A percentile compares a stretch with the other conserved stretches of the same genome.
These are phyloP conservation scores for Metrosideros polymorpha DNA, from an alignment of 441 rosid species.

Conservation along the genomic window DNA sequence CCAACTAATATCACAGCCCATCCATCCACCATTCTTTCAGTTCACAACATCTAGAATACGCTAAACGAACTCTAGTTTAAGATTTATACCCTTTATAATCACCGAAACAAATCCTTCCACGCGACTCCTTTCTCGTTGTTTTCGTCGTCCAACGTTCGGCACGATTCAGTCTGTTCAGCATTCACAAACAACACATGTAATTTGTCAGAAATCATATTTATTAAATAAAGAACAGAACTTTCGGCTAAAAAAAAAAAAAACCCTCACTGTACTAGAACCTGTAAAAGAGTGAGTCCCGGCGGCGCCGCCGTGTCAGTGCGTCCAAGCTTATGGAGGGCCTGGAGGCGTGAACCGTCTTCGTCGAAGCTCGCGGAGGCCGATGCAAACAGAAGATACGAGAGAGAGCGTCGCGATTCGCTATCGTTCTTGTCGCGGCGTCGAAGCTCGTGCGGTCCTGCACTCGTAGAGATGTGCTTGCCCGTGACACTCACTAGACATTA, in stretches of 20 bases:
- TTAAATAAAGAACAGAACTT: background rate
- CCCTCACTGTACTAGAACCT: background rate
- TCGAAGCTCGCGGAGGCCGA: background rate
- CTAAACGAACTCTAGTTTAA: background rate
- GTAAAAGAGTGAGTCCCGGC: background rate
- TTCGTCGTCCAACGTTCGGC: background rate
- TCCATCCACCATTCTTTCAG: background rate
- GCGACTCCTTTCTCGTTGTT: background rate
- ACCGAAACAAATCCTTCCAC: background rate
- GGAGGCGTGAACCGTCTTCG: background rate
- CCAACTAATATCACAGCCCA: background rate
- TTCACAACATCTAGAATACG: background rate
- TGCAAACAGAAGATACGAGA: background rate
- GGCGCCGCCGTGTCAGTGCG: background rate
- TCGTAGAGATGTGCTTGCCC: background rate
- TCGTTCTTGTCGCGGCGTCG: background rate
- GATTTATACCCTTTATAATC: background rate
- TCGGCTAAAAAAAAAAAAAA: background rate
- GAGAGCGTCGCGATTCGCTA: background rate
- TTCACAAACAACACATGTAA: background rate
- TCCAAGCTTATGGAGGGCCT: background rate
- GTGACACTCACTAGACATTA: background rate
- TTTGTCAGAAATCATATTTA: background rate
- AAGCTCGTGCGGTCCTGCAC: background rate
- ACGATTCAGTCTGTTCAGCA: background rate